Base-by-base conservation (phyloP, 1,139 yeast species). In the Lodderomyces beijingensis region DNA sequence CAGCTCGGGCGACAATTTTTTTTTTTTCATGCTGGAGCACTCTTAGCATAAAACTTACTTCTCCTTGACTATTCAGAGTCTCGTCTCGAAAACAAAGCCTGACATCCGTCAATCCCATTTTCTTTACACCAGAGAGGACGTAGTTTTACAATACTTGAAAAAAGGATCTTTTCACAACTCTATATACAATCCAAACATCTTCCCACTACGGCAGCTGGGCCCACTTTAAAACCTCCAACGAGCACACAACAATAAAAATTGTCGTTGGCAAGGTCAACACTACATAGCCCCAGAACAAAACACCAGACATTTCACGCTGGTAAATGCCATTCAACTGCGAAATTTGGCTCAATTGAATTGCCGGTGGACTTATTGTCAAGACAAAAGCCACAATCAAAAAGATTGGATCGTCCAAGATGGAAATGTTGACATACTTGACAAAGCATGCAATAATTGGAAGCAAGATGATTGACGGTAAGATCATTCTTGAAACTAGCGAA, bases 281-380 rank as follows among this genome's bases (percentile, higher is more conserved):
- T 16, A 76, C 91, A 46, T 84, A 84, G 5, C 94, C 93, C 85
- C 93, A 84, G 49, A 85, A 84, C 40, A 85, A 65, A n/a, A 84
- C 89, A 3, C 88, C 84, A 0, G 88, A 79, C 91, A 85, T 85
- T 53, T 85, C 95, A 49, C 73, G 70, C 50, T 85, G 91, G 53
- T 78, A 84, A 21, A 84, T 71, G 42, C 75, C 78, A 53, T 84
- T 84, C 43, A 84, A 62, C 53, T 83, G 93, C 43, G 88, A 81
- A 44, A 84, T 84, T 53, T 84, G 94, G 24, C 88, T 78, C 32
- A 84, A 68, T 60, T 84, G 94, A 47, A 84, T 83, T 4, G 93
- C 93, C 1, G 94, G 94, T 2, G 94, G 94, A 2, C 89, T 76
- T 3, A 83, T 73, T 4, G 91, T 82, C 31, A 84, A 68, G 15